These are phyloP conservation scores for Tritrichomonas foetus DNA, from an alignment of 208 protist genomes.

Conservation along the genomic window DNA sequence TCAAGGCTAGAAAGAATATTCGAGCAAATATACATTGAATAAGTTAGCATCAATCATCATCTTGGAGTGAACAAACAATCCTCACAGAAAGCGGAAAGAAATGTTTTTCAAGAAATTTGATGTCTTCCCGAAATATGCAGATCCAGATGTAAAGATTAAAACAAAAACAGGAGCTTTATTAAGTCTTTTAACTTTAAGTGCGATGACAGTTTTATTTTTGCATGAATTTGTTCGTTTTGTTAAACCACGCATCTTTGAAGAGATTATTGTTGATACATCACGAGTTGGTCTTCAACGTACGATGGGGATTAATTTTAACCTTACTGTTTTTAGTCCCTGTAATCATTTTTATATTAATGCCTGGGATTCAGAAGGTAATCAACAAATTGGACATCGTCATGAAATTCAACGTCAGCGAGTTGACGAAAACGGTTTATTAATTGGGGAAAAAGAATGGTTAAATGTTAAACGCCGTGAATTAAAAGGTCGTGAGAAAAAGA, in stretches of 20 bases:
- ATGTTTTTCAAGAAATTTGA: conserved; percentile 19
- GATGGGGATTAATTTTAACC: conserved; percentile 1
- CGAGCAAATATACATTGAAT: too few species aligned
- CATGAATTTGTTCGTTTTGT: neutral
- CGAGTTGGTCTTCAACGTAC: neutral
- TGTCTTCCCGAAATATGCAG: conserved; percentile 24
- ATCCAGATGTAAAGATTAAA: conserved; percentile 34
- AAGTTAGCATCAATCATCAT: too few species aligned
- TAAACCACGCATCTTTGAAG: neutral
- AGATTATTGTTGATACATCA: conserved; percentile 21
- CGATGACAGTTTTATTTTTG: neutral
- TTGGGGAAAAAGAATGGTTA: neutral
- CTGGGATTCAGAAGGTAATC: conserved; percentile 26
- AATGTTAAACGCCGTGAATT: neutral
- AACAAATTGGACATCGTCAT: neutral
- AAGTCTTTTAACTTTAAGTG: neutral
- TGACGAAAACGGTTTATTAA: conserved; percentile 20
- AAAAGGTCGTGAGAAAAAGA: neutral
- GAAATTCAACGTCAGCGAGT: neutral
- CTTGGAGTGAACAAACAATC: too few species aligned
- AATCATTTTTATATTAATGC: neutral
- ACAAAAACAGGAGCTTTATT: neutral
- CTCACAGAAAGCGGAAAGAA: too few species aligned
- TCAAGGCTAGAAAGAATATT: too few species aligned
- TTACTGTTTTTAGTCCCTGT: neutral